phyloP scores from a whole-genome alignment of 1,284 basidiomycete species.

The Lentinus polychrous region DNA sequence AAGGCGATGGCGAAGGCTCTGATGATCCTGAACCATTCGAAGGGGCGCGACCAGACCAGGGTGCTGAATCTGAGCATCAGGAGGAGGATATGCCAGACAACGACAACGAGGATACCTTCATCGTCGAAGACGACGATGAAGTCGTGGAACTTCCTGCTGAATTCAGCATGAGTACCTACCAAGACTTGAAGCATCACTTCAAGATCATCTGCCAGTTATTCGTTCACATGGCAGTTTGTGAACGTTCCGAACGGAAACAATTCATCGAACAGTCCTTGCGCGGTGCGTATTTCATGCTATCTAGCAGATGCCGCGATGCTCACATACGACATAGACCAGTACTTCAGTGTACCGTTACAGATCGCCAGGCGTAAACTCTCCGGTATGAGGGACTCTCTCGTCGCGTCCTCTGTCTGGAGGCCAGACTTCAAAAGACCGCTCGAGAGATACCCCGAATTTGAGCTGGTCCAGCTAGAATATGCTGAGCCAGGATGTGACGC shows the following conservation, averaged over 20 bases:
- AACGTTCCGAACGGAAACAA: conserved; percentile 39
- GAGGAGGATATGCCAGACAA: conserved; percentile 21
- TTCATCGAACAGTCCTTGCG: conserved; percentile 50
- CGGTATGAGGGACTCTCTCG: conserved; percentile 64
- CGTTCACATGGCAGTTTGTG: conserved; percentile 67
- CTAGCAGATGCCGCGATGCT: neutral
- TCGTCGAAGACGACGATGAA: conserved; percentile 64
- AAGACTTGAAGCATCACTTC: conserved; percentile 71
- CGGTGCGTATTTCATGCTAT: conserved; percentile 30
- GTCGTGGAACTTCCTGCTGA: conserved; percentile 52
- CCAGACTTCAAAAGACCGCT: conserved; percentile 59
- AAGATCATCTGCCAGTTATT: conserved; percentile 84
- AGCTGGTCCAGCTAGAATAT: conserved; percentile 45
- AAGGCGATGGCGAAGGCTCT: conserved; percentile 28
- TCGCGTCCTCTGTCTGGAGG: conserved; percentile 76
- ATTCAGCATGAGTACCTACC: conserved; percentile 73
- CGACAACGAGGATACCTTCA: conserved; percentile 49
- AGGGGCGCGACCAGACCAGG: conserved; percentile 31
- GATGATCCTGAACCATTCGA: conserved; percentile 30
- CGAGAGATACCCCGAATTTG: conserved; percentile 59
- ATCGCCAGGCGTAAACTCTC: conserved; percentile 57
- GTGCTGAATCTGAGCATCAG: conserved; percentile 22
- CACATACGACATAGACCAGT: conserved; percentile 37
- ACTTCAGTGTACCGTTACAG: conserved; percentile 63
- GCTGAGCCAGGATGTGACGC: conserved; percentile 67